A percentile compares a stretch with the other conserved stretches of the same genome.
Conservation (phyloP, 1,139 yeast species). For the Yamadazyma atmosphaerica region DNA sequence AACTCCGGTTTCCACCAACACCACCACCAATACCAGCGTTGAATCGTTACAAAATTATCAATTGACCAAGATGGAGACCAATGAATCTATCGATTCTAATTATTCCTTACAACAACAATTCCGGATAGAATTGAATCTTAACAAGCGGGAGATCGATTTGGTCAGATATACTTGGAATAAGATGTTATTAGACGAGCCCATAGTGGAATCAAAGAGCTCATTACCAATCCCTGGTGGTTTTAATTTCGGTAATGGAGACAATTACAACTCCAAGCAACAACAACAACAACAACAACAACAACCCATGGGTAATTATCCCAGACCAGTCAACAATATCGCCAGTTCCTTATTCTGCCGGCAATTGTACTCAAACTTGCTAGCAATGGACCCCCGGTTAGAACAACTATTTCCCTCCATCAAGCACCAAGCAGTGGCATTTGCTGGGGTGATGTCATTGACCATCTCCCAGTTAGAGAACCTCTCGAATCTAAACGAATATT, state of each 20-base stretch:
- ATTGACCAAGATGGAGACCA: slow-evolving; percentile 46
- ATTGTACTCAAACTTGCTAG: slow-evolving; percentile 58
- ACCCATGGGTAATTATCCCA: slow-evolving; percentile 6
- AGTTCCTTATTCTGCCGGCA: slow-evolving; percentile 60
- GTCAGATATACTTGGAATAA: slow-evolving; percentile 46
- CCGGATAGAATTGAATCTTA: slow-evolving; percentile 28
- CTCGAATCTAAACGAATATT: slow-evolving; percentile 53
- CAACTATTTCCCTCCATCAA: slow-evolving; percentile 62
- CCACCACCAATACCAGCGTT: slow-evolving; percentile 4
- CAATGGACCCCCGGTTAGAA: slow-evolving; percentile 55
- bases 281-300: too few species aligned
- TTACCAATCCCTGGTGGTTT: slow-evolving; percentile 34
- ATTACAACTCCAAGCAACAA: slow-evolving; percentile 5
- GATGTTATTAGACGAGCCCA: slow-evolving; percentile 41
- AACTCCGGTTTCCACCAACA: slow-evolving; percentile 14
- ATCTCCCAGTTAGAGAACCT: slow-evolving; percentile 47
- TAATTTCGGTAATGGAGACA: slow-evolving; percentile 9
- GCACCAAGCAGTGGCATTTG: slow-evolving; percentile 76
- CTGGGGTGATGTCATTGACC: slow-evolving; percentile 73
- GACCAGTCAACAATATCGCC: slow-evolving; percentile 26
- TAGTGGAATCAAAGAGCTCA: slow-evolving; percentile 16
- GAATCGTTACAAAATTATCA: slow-evolving; percentile 22
- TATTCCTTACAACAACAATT: slow-evolving; percentile 18
- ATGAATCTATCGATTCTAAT: slow-evolving; percentile 43
- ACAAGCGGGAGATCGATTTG: slow-evolving; percentile 37